phyloP scores from a whole-genome alignment of 2,329 filamentous ascomycete genomes.

The Colletotrichum cuscutae region DNA sequence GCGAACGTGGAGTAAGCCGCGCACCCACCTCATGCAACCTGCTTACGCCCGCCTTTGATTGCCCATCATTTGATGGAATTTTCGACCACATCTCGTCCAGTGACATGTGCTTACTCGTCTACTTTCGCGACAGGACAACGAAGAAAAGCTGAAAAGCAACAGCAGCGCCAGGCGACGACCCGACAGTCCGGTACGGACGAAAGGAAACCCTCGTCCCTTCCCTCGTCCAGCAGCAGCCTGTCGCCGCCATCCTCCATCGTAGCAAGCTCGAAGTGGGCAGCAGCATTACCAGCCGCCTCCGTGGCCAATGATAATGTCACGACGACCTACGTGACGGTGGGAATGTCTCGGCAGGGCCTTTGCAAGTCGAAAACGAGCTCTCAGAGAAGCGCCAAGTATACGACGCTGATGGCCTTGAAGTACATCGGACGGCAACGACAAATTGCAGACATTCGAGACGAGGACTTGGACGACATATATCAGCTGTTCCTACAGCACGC shows the following conservation, averaged over 20 bases:
- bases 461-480: slow-evolving; percentile 25
- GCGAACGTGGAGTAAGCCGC: slow-evolving; percentile 31
- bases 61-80: neutral
- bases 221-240: neutral
- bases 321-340: neutral
- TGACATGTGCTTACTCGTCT: neutral
- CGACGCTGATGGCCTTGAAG: slow-evolving; percentile 7
- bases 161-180: slow-evolving; percentile 1
- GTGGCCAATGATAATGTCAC: neutral
- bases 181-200: neutral
- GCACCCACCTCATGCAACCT: slow-evolving; percentile 14
- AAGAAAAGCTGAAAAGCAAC: slow-evolving; percentile 9
- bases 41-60: slow-evolving; percentile 13
- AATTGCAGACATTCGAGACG: neutral
- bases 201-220: neutral
- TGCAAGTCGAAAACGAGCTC: neutral
- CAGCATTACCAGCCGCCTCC: neutral
- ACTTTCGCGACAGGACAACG: slow-evolving; percentile 11
- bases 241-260: neutral
- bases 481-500: slow-evolving; percentile 18
- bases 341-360: neutral
- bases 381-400: neutral
- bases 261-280: neutral
- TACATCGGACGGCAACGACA: slow-evolving; percentile 8
- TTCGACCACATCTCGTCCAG: neutral